These are phyloP conservation scores for Perilla frutescens DNA, from an alignment of 257 asterid species.

Conservation along the genomic window DNA sequence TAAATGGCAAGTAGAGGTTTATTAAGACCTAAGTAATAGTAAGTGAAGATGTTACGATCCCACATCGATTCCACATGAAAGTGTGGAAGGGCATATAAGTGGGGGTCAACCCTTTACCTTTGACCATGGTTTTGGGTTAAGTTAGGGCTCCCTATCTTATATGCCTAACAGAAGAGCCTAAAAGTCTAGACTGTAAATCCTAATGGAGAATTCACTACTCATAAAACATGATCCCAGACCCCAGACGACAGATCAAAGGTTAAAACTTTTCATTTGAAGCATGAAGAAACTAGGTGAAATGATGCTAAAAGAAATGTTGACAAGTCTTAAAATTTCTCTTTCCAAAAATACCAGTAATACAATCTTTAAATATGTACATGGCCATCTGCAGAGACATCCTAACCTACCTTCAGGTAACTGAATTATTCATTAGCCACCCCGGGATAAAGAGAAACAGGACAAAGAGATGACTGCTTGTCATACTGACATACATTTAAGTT, in stretches of 20 bases:
- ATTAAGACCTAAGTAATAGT: neutral
- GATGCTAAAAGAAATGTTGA: constrained; percentile 10
- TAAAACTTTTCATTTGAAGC: neutral
- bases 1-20: neutral
- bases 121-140: too few species aligned
- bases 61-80: too few species aligned
- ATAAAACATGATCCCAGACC: neutral
- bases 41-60: neutral
- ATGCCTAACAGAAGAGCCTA: too few species aligned
- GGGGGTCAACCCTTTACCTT: too few species aligned
- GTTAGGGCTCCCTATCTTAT: too few species aligned
- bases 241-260: neutral
- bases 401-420: neutral
- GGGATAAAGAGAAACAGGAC: constrained; percentile 6
- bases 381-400: constrained; percentile 6
- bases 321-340: neutral
- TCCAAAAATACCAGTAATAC: neutral
- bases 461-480: neutral
- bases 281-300: neutral
- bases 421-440: neutral
- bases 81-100: too few species aligned
- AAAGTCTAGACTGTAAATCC: neutral
- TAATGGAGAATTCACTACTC: neutral
- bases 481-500: neutral
- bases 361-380: neutral